These are phyloP conservation scores for Xylaria intraflava DNA, from an alignment of 495 filamentous ascomycete genomes.

Conservation along the genomic window DNA sequence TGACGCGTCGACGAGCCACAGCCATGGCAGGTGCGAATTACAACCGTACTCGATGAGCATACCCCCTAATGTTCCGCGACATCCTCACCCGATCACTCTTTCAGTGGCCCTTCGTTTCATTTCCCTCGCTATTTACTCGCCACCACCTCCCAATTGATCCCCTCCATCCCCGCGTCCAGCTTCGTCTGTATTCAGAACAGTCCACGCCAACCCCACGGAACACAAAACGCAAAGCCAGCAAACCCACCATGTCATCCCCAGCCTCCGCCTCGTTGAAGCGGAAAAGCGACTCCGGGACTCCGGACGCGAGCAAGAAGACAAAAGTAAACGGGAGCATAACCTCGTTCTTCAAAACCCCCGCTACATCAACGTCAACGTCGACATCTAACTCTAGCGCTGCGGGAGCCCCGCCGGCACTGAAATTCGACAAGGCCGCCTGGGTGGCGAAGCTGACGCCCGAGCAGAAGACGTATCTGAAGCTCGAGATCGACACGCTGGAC, in stretches of 20 bases:
- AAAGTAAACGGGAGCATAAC: constrained; percentile 54
- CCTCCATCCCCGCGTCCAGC: too few species aligned
- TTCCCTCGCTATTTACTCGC: too few species aligned
- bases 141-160: too few species aligned
- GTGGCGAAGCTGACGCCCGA: constrained; percentile 67
- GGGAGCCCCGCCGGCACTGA: constrained; percentile 31
- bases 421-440: constrained; percentile 88
- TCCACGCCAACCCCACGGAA: neutral
- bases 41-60: too few species aligned
- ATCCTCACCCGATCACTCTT: too few species aligned
- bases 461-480: constrained; percentile 69
- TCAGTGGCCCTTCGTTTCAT: too few species aligned
- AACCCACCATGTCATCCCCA: constrained; percentile 33
- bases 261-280: constrained; percentile 62
- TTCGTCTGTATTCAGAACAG: too few species aligned
- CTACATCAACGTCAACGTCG: constrained; percentile 1
- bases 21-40: too few species aligned
- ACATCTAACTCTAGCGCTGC: neutral
- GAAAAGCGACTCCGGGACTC: constrained; percentile 49
- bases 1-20: constrained; percentile 1
- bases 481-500: constrained; percentile 88
- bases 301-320: constrained; percentile 59
- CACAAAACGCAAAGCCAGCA: neutral
- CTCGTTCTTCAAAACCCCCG: constrained; percentile 46
- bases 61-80: too few species aligned